Conservation (phyloP, 2,329 filamentous ascomycete species). For the Lizonia empirigonia region DNA sequence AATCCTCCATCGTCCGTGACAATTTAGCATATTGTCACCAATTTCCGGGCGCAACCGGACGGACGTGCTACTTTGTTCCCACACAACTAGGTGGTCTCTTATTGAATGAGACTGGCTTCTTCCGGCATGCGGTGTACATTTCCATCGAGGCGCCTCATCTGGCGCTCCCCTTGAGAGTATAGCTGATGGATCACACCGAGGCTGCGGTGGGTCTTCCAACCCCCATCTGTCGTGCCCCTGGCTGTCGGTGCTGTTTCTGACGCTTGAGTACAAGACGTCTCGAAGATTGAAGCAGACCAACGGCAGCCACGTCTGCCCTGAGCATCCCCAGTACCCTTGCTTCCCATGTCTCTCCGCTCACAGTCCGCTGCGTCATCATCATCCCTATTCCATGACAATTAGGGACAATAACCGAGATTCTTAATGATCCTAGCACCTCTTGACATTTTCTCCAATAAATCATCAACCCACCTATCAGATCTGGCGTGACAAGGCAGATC, state of each 20-base stretch:
- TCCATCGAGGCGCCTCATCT: slow-evolving; percentile 15
- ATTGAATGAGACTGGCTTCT: slow-evolving; percentile 13
- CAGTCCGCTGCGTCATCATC: slow-evolving; percentile 14
- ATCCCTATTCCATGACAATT: slow-evolving; percentile 7
- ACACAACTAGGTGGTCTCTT: slow-evolving; percentile 6
- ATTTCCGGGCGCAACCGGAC: slow-evolving; percentile 13
- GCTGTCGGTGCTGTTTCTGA: slow-evolving; percentile 13
- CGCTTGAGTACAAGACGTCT: slow-evolving; percentile 9
- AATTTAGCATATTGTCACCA: slow-evolving; percentile 7
- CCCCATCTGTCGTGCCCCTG: slow-evolving; percentile 23
- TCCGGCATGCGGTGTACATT: slow-evolving; percentile 14
- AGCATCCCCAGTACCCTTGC: slow-evolving; percentile 4
- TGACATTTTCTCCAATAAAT: slow-evolving; percentile 13
- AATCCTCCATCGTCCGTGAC: slow-evolving; percentile 4
- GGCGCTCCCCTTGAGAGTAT: slow-evolving; percentile 12
- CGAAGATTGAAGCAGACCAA: slow-evolving; percentile 13
- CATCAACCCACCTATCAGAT: slow-evolving; percentile 21
- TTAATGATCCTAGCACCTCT: slow-evolving; percentile 2
- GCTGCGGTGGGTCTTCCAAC: slow-evolving; percentile 16
- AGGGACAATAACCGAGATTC: slow-evolving; percentile 4
- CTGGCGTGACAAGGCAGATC: slow-evolving; percentile 20
- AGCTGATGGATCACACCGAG: slow-evolving; percentile 19
- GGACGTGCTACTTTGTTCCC: slow-evolving; percentile 13
- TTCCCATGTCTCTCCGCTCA: slow-evolving; percentile 8
- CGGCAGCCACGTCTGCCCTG: slow-evolving; percentile 13